Evolutionary conservation across 305 asterid species (phyloP), one percentile per base, ranked within the genome.

Genomic region (Rubia peregrina): DNA sequence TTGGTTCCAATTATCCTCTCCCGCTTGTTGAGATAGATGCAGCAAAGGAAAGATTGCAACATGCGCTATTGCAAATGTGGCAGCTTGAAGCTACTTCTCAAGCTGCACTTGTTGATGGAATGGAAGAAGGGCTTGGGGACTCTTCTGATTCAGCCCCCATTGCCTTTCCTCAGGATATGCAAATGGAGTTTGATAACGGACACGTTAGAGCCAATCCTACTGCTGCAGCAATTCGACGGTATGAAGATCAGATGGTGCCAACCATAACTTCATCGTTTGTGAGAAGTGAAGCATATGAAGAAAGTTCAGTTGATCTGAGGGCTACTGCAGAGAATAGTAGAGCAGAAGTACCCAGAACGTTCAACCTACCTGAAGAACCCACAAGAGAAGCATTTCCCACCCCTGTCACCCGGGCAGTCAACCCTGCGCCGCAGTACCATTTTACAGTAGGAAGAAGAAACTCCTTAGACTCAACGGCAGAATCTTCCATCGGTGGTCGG

Each of bases 161-260:
- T 10, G 95, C 95, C 33, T 91, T 94, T 74, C 97, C 97, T 64
- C 88, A 83, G 5, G 90, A 84, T 73, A 85, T 85, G 43, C 83
- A 79, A 14, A 85, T 88, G 89, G 98, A 93, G 68, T 84, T 80
- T 76, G 91, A 86, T 40, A 72, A 72, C 9, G 94, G 80, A 72
- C 91, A 94, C 0, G 74, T 74, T 41, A 79, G 96, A 80, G 84
- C 83, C 85, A 84, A 80, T 72, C 83, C 84, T 19, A 65, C 71
- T 3, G 70, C 73, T 57, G 65, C 85, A 6, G 70, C 64, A 9
- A 71, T 70, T 11, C 77, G 93, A 51, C 85, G 84, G 19, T 90
- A 87, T 14, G 93, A 81, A 74, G 98, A 94, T 80, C 99, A 94
- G 81, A 94, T 91, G 98, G 98, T 94, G 21, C 99, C 99, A 0